Percentiles rank a stretch among this genome's conserved stretches.
phyloP scores from a whole-genome alignment of 495 filamentous ascomycete genomes.

The Penicillium cinerascens region DNA sequence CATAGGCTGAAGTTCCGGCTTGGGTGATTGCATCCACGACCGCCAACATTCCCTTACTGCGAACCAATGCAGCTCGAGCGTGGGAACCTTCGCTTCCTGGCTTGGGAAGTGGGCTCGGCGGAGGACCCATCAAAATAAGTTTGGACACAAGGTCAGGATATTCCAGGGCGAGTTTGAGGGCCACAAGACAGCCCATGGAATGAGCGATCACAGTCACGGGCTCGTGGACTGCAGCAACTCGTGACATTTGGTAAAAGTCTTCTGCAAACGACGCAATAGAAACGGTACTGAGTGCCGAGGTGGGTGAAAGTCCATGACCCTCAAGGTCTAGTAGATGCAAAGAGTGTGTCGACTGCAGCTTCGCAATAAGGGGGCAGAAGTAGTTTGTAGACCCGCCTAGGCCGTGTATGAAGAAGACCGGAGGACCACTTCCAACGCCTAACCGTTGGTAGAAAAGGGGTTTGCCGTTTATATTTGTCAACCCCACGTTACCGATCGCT shows the following conservation, averaged over 20 bases:
- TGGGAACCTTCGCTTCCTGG: constrained; percentile 20
- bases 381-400: constrained; percentile 41
- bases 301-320: constrained; percentile 51
- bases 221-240: constrained; percentile 12
- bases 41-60: constrained; percentile 39
- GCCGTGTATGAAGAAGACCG: constrained; percentile 50
- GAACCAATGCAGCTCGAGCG: constrained; percentile 36
- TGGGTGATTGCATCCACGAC: constrained; percentile 34
- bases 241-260: constrained; percentile 39
- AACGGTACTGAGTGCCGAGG: constrained; percentile 32
- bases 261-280: constrained; percentile 37
- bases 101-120: constrained; percentile 35
- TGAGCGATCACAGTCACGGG: constrained; percentile 39
- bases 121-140: constrained; percentile 44
- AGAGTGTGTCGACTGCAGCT: constrained; percentile 23
- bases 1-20: constrained; percentile 31
- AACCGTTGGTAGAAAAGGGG: constrained; percentile 33
- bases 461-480: constrained; percentile 45
- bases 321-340: constrained; percentile 49
- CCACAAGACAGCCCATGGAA: constrained; percentile 45
- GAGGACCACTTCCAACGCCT: constrained; percentile 19
- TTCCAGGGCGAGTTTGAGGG: constrained; percentile 35
- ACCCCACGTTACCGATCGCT: constrained; percentile 12
- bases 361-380: constrained; percentile 40
- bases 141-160: constrained; percentile 35